These are phyloP conservation scores for Orbilia quercus DNA, from an alignment of 2,329 filamentous ascomycete species.

Conservation along the genomic window DNA sequence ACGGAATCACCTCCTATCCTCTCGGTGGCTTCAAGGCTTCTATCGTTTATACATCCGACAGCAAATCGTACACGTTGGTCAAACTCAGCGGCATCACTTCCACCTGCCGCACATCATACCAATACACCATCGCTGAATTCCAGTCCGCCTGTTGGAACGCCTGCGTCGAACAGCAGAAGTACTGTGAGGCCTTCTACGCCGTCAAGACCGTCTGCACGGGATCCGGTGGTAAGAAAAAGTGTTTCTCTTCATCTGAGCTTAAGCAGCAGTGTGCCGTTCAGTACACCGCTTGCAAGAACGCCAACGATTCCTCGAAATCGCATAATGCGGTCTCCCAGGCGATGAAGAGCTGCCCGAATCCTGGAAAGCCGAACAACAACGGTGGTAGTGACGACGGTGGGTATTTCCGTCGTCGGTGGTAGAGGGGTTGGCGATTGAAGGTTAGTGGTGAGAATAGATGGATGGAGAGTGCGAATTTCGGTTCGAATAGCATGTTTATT, in stretches of 20 bases:
- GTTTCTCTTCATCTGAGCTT: neutral
- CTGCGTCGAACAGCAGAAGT: slow-evolving; percentile 15
- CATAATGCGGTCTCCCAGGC: neutral
- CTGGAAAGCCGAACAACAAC: neutral
- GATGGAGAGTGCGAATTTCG: too few species aligned
- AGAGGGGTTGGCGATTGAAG: too few species aligned
- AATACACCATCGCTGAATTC: neutral
- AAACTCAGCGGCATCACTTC: neutral
- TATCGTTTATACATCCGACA: neutral
- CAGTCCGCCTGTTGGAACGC: slow-evolving; percentile 7
- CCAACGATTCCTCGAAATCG: neutral
- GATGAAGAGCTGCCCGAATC: neutral
- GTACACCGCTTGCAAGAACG: slow-evolving; percentile 1
- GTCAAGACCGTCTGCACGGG: neutral
- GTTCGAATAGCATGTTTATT: too few species aligned
- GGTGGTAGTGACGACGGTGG: too few species aligned
- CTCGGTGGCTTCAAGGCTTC: slow-evolving; percentile 3
- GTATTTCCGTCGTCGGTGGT: too few species aligned
- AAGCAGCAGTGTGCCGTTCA: slow-evolving; percentile 2
- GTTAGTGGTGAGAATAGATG: too few species aligned
- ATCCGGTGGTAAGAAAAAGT: neutral
- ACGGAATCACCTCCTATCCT: neutral
- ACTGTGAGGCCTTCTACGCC: neutral
- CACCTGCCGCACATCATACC: neutral
- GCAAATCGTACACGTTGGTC: slow-evolving; percentile 7